Evolutionary conservation across 805 yeast species (phyloP), one percentile per base, ranked within the genome.

Genomic region (Kodamaea kaohsiungensis): DNA sequence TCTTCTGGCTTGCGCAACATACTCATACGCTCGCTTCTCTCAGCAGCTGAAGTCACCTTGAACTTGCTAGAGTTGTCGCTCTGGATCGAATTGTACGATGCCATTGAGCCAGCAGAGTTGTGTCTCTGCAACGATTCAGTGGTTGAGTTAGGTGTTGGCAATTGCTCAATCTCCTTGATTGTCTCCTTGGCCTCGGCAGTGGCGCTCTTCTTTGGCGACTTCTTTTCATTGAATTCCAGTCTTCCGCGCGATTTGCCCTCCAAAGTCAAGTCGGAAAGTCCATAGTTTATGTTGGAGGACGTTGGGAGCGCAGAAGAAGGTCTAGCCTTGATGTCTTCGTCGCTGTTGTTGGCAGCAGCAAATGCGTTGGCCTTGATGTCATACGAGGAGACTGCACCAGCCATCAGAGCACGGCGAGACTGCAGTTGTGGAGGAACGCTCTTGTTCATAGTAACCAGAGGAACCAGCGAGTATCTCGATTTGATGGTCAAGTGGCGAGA

Each of bases 381-480:
- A 30, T 65, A 57, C 3, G 70, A 64, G 1, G 59, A 38, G 12
- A 59, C 52, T 56, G 70, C 56, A 49, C 45, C 51, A 19, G 49
- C 37, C 17, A 18, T 25, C 39, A 54, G 52, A 25, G 51, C 39
- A 9, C 52, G 51, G 27, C 58, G 53, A 33, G 42, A 38, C 5
- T 38, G 42, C 45, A 40, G 45, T 7, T 46, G 30, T 8, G 48
- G 42, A 7, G 45, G 47, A 25, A 16, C 35, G 9, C 48, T 45
- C 43, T 53, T 43, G 19, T 48, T 16, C 46, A 53, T 51, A 27
- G 43, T 42, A 22, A 57, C 49, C 55, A 63, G 62, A 2, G 79
- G 78, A 9, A 71, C 72, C 30, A 77, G 73, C 7, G 75, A 67
- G 43, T 64, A 71, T 45, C 78, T 63, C 2, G 74, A 66, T 56